These are phyloP conservation scores for Mycosarcoma maydis DNA, from an alignment of 1,284 basidiomycete species.

Conservation along the genomic window DNA sequence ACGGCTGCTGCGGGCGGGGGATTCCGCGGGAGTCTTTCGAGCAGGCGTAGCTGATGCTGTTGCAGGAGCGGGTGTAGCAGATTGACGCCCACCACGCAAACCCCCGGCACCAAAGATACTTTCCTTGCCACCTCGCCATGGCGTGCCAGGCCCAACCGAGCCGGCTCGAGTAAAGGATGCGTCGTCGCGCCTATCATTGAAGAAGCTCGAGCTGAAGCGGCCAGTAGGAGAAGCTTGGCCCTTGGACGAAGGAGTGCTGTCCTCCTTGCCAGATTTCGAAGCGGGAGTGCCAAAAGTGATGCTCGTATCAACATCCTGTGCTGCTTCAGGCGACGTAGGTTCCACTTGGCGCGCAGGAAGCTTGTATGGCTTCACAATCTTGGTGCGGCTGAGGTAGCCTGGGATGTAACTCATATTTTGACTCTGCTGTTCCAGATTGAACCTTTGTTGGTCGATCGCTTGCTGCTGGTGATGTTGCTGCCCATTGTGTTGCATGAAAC, in stretches of 20 bases:
- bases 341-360: conserved; percentile 43
- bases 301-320: conserved; percentile 41
- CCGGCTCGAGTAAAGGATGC: conserved; percentile 29
- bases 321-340: conserved; percentile 37
- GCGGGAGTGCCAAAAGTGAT: conserved; percentile 51
- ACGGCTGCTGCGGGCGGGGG: conserved; percentile 28
- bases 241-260: conserved; percentile 28
- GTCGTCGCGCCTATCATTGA: conserved; percentile 46
- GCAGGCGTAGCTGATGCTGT: conserved; percentile 23
- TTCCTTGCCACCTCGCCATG: conserved; percentile 42
- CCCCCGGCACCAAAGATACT: conserved; percentile 59
- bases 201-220: conserved; percentile 57
- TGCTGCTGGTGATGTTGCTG: conserved; percentile 34
- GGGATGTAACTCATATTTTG: conserved; percentile 51
- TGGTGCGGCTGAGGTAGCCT: conserved; percentile 47
- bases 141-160: conserved; percentile 31
- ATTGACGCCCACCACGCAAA: conserved; percentile 49
- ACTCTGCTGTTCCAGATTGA: conserved; percentile 37
- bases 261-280: conserved; percentile 46
- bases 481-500: conserved; percentile 10
- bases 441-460: conserved; percentile 36
- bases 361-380: conserved; percentile 48
- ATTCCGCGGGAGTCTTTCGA: conserved; percentile 32
- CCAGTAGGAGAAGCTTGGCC: conserved; percentile 42
- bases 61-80: conserved; percentile 32